Evolutionary conservation across 192 early-diverging fungal genomes (phyloP).

Genomic region (Rhizophagus sp.): DNA sequence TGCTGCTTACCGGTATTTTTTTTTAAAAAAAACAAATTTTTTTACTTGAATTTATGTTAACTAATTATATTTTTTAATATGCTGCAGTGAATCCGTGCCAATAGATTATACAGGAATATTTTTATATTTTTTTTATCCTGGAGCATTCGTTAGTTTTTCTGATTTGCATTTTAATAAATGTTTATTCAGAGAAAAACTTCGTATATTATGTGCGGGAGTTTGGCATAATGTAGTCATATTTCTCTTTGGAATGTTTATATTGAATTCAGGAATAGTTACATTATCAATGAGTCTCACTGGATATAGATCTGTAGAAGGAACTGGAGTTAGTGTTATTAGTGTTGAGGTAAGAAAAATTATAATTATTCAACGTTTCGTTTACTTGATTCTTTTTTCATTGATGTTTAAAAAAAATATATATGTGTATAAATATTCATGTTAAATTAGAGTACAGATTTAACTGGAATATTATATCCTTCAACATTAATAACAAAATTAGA

Average conservation of each 20-base stretch:
- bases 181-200: constrained; percentile 49
- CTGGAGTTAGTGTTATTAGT: constrained; percentile 60
- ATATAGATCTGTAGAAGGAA: constrained; percentile 52
- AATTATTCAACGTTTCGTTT: background rate
- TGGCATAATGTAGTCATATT: constrained; percentile 71
- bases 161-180: constrained; percentile 43
- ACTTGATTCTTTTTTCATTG: background rate
- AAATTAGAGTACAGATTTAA: constrained; percentile 49
- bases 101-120: constrained; percentile 67
- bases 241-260: constrained; percentile 36
- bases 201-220: constrained; percentile 73
- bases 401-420: background rate
- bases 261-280: constrained; percentile 49
- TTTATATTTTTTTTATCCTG: constrained; percentile 69
- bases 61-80: background rate
- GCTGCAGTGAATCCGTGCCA: constrained; percentile 56
- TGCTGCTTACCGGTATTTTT: constrained; percentile 61
- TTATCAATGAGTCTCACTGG: constrained; percentile 42
- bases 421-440: background rate
- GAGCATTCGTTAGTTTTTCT: constrained; percentile 74
- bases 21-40: background rate
- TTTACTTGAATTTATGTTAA: background rate
- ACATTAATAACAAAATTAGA: constrained; percentile 49
- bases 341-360: constrained; percentile 36
- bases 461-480: constrained; percentile 44